phyloP scores from a whole-genome alignment of 768 basidiomycete genomes.

The Auriscalpium microsporum region DNA sequence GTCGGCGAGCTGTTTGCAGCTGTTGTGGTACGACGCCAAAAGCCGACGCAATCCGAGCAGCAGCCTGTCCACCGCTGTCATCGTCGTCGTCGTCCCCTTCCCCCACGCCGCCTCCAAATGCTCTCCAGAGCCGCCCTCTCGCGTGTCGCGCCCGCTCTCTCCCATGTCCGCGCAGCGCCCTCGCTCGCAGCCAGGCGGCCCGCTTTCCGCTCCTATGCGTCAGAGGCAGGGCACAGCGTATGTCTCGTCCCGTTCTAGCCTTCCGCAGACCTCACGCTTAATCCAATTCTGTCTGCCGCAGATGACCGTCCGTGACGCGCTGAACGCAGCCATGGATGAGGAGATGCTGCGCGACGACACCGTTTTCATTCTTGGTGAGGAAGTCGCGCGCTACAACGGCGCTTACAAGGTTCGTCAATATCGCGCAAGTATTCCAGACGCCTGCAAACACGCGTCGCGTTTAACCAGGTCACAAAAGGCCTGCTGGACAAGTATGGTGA shows the following conservation, averaged over 20 bases:
- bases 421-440: not conserved
- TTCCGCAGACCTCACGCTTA: conserved; percentile 14
- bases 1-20: conserved; percentile 3
- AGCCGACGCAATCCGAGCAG: not conserved
- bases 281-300: conserved; percentile 22
- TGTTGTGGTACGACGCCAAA: conserved; percentile 8
- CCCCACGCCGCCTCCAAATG: conserved; percentile 21
- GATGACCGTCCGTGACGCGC: conserved; percentile 98
- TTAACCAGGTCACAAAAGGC: conserved; percentile 84
- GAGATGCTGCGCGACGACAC: conserved; percentile 95
- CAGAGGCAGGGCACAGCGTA: conserved; percentile 42
- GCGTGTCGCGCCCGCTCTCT: conserved; percentile 47
- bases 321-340: conserved; percentile 98
- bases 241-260: conserved; percentile 30
- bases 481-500: conserved; percentile 99
- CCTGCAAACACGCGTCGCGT: no score
- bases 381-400: conserved; percentile 97
- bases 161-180: conserved; percentile 33
- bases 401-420: conserved; percentile 71
- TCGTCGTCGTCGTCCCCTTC: conserved; percentile 19
- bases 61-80: not conserved
- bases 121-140: conserved; percentile 52
- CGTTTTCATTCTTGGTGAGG: conserved; percentile 94
- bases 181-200: conserved; percentile 34
- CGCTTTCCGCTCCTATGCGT: conserved; percentile 55